Base-by-base conservation (phyloP, 2,329 filamentous ascomycete genomes). In the Monilinia vaccinii-corymbosi region DNA sequence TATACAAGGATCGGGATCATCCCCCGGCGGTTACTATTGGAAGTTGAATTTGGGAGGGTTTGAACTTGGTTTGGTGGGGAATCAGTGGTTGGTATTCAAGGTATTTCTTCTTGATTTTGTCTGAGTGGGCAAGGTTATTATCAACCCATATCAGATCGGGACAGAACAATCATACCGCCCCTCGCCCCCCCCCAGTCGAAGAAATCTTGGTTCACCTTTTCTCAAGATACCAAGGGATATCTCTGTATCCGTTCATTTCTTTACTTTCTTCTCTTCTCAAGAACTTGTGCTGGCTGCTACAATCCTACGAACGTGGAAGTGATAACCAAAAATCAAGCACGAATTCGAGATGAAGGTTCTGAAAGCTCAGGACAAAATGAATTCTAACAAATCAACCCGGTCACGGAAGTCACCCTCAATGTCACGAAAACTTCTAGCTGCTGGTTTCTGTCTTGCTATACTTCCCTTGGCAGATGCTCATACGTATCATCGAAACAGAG, bases 391-490 rank as follows among this genome's bases (percentile, higher is more conserved):
- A 57, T 32, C 44, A 28, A 45, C 46, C 46, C 64, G 44, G 50
- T 55, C 48, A 47, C 62, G 62, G 38, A 63, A 53, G 11, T 49
- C 58, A 28, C 58, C 50, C 9, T 55, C 59, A 25, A 32, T 47
- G n/a, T 40, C 49, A 31, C 48, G 28, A 4, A 52, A 49, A 51
- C 49, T 66, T 25, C 48, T 66, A 40, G 53, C 57, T 23, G 51
- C 64, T 46, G 25, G 66, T 11, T 38, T 65, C 18, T 42, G 65
- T 14, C 46, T 68, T 31, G 60, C 56, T 50, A 25, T 68, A 55
- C 28, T 66, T 49, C 63, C 63, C 23, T 53, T 60, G 34, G 49
- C 60, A 31, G 59, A 60, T 34, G 63, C 63, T 18, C 65, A 64
- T 51, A 62, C 32, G 28, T 51, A 56, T 16, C 32, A 36, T 31